Evolutionary conservation across 2,329 filamentous ascomycete genomes (phyloP), one percentile per base, ranked within the genome.

Genomic region (Colletotrichum trifolii): DNA sequence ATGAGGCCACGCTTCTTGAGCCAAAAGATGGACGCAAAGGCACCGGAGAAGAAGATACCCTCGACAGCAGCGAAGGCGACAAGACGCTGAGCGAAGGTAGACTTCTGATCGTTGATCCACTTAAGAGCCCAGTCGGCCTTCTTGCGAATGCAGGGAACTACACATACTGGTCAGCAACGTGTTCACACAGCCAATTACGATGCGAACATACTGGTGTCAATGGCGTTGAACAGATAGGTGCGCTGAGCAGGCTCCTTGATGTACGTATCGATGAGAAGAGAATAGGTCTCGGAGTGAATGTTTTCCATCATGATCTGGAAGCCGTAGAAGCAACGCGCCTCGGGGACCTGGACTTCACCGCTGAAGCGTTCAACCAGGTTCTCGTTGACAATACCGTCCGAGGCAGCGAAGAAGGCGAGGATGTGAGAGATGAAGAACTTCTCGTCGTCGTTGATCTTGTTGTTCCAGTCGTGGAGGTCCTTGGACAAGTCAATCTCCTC

Each of bases 251-350:
- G 92, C 85, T 99, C 96, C 87, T 96, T 97, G 83, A 99, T 97
- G 82, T 99, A 99, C 68, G 95, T 97, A 80, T 99, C 96, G 78
- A 99, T 99, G 77, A 99, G 90, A 40, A 99, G 90, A 17, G 95
- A 98, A 88, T 99, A 99, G 59, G 96, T 99, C 85, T 99, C 96
- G 13, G 96, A 97, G 87, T 99, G 96, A 75, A 99, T 97, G 84
- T 99, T 99, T 87, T 99, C 96, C 93, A 99, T 98, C 96, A 99
- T 99, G 85, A 98, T 98, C 85, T 99, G 96, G 88, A 99, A 99
- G 70, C 96, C 96, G 81, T 99, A 99, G 87, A 99, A 99, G 89
- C 96, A 99, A 75, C 96, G 94, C 69, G 96, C 96, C 83, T 99
- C 96, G 10, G 96, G 95, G 64, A 98, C 90, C 83, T 99, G 96